Evolutionary conservation across 176 grass and related monocot species (phyloP).

Genomic region (Aegilops bicornis): DNA sequence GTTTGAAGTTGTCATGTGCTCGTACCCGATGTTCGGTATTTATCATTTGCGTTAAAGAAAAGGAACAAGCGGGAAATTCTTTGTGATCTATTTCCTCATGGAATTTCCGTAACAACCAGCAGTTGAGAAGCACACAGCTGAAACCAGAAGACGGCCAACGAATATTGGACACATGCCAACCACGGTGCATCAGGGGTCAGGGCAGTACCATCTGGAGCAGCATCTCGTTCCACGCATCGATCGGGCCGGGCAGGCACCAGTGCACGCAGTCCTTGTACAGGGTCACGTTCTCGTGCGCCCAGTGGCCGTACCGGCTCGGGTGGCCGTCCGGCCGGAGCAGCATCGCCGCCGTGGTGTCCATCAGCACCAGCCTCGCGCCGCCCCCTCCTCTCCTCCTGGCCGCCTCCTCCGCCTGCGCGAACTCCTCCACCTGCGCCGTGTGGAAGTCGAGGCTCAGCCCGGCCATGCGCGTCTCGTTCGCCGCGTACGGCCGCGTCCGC

Average conservation of each 20-base stretch:
- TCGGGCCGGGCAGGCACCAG: slow-evolving; percentile 60
- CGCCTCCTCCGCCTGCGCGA: slow-evolving; percentile 8
- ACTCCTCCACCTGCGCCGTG: slow-evolving; percentile 57
- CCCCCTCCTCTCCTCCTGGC: not conserved
- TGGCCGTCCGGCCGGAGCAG: slow-evolving; percentile 62
- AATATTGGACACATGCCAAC: too few relatives aligned
- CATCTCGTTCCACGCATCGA: slow-evolving; percentile 68
- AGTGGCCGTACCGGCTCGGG: slow-evolving; percentile 52
- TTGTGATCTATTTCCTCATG: not conserved
- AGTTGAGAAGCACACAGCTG: not conserved
- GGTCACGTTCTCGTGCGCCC: slow-evolving; percentile 41
- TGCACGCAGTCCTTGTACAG: slow-evolving; percentile 64
- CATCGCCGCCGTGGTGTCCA: slow-evolving; percentile 62
- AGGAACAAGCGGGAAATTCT: not conserved
- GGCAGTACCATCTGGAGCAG: slow-evolving; percentile 32
- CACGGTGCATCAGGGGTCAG: too few relatives aligned
- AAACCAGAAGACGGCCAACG: not conserved
- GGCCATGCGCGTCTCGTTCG: slow-evolving; percentile 25
- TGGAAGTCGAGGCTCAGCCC: slow-evolving; percentile 44
- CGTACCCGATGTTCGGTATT: too few relatives aligned
- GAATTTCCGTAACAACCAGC: not conserved
- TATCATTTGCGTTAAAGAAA: too few relatives aligned
- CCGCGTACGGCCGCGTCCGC: slow-evolving; percentile 28
- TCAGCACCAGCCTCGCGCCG: slow-evolving; percentile 36
- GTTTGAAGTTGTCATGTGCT: too few relatives aligned